Base-by-base conservation (phyloP, 106 monocot genomes). In the Phalaenopsis equestris region DNA sequence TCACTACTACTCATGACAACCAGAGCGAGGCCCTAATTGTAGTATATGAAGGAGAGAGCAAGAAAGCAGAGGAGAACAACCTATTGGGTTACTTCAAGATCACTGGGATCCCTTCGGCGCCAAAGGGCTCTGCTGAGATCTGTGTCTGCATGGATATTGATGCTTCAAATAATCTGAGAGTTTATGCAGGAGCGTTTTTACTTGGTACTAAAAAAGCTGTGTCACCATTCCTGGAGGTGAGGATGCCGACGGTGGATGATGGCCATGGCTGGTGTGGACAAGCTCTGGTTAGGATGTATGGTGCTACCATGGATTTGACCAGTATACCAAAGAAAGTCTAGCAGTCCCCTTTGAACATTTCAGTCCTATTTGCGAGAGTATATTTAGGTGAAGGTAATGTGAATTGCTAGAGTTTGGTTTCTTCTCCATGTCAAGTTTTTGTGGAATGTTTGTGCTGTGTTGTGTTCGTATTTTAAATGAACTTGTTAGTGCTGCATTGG, bases 61-160 rank as follows among this genome's bases (percentile, higher is more conserved):
- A 85, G 70, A 23, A 21, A 18, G 88, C 77, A 1, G 85, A 81
- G 43, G 90, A 94, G 42, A 91, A 90, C 56, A 90, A 87, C 43
- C 83, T 94, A 1, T 57, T 94, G 65, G 94, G 94, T 0, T 94
- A 87, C 77, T 91, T 91, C 85, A 94, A 94, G 80, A 37, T 94
- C 43, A 81, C 79, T 0, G 94, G 86, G 56, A 94, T 94, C 48
- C 91, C 90, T 1, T 82, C 85, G 42, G 87, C 56, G 5, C 87
- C 90, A 0, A 94, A 88, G 65, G 94, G 94, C 2, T 77, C 86
- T 18, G 85, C 82, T 6, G 91, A 91, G 77, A 84, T 94, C 21
- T 87, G 78, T 56, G 82, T 94, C 6, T 90, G 90, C 82, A 88
- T 94, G 91, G 94, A 94, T 36, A 84, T 94, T 16, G 90, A 94